Evolutionary conservation across 805 yeast species (phyloP), one percentile per base, ranked within the genome.

Genomic region (Pichia nanzhaoensis): DNA sequence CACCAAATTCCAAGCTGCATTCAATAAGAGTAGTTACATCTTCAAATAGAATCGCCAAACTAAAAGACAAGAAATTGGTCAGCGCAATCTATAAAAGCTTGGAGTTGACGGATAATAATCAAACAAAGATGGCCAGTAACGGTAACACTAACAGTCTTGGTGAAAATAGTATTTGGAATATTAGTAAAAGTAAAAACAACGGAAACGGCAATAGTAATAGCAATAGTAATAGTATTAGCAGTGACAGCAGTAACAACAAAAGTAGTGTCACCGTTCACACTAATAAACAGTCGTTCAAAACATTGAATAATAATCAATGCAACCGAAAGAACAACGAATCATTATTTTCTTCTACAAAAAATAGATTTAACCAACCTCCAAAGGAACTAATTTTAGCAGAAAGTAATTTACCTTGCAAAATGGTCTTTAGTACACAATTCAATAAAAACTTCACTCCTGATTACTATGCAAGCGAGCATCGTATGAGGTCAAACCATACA

Each of bases 1-100:
- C 47, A 14, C 47, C 47, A 27, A 35, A 41, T 9, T 30, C 35
- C 3, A 41, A 45, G 10, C 7, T n/a, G 1, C 34, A 34, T 34
- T 45, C 47, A n/a, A 45, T 45, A 6, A 39, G 47, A 31, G 31
- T 45, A 3, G 33, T 45, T 3, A 45, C 47, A 2, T 34, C 44
- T n/a, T 45, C 47, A 35, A 45, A 45, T 33, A 35, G 47, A 36
- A 45, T 45, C 6, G 21, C 20, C 4, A 45, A 36, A 36, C 21
- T 45, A 14, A 45, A 33, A n/a, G 47, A 45, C 31, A 39, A 45
- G 35, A 45, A 40, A 14, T 22, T 45, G 17, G 17, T 45, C 17
- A 39, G 35, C 18, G 47, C 47, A 19, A 45, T 45, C 5, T 22
- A 45, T 18, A 39, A 20, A 39, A 45, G 44, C 19, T 39, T 45